Base-by-base conservation (phyloP, 192 early-diverging fungal species). In the Mortierella claussenii region DNA sequence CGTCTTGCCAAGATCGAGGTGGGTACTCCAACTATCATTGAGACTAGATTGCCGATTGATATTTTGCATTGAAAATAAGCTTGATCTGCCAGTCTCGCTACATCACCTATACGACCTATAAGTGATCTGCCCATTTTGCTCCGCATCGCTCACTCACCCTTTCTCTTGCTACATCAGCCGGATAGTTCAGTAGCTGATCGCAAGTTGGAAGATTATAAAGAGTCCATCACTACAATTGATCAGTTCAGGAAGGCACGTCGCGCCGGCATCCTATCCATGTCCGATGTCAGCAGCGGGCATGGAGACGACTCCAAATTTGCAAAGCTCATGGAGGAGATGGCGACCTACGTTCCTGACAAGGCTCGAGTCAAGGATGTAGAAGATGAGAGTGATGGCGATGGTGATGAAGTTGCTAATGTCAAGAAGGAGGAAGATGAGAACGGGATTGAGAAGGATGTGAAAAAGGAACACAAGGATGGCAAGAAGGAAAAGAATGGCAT, bases 281-380 rank as follows among this genome's bases (percentile, higher is more conserved):
- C 48, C 7, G 79, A 80, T 24, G 48, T 55, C 31, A 69, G 42
- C 26, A 66, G 32, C 33, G 78, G 53, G 26, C 60, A 65, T 49
- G 69, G 64, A 18, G 52, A 74, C 24, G 45, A 56, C 13, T 10
- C 12, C 31, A 61, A 52, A 44, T 66, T 73, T 52, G 50, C 40
- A 7, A 53, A 45, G 26, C 52, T 68, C 18, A 24, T 67, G 55
- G 32, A 36, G 13, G 60, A 65, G 13, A 32, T 69, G n/a, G 58
- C 79, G 0, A 67, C 65, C 31, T 69, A 62, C 21, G 68, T 80
- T n/a, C 78, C 78, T 48, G 69, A 71, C 13, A 68, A 73, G 49
- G 63, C 78, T 1, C 32, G 66, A 30, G 70, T 69, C 23, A 70
- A 42, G 47, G 69, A 66, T 46, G 28, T 33, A 2, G 69, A 69